A percentile compares a stretch with the other conserved stretches of the same genome.
These are phyloP conservation scores for Aphanomyces astaci DNA, from an alignment of 352 stramenopile genomes.

Conservation along the genomic window DNA sequence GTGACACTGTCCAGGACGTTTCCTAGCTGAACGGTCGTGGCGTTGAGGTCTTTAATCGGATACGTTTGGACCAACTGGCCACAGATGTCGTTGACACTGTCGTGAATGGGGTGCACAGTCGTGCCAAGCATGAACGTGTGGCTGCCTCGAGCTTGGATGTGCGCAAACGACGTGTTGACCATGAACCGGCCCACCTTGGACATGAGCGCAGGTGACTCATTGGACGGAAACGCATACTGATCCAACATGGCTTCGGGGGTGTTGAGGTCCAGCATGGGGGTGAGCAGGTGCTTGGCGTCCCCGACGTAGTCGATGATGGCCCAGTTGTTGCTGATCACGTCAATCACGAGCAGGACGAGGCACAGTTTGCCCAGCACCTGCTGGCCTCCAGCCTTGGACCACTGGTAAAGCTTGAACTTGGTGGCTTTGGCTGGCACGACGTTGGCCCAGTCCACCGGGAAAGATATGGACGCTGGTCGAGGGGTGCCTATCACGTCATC, in stretches of 20 bases:
- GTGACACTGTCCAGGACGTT: not conserved
- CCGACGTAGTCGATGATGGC: conserved; percentile 5
- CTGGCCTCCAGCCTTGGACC: too few species aligned
- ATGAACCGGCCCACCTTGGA: conserved; percentile 6
- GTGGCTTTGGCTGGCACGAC: too few species aligned
- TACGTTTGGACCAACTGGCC: not conserved
- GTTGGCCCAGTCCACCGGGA: too few species aligned
- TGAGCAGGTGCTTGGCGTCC: not conserved
- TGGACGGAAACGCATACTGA: not conserved
- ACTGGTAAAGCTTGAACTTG: too few species aligned
- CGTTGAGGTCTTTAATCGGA: not conserved
- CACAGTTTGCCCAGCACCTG: too few species aligned
- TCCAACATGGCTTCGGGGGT: not conserved
- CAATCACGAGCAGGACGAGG: not conserved
- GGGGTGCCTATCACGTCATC: too few species aligned
- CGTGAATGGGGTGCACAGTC: not conserved
- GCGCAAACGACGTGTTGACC: not conserved
- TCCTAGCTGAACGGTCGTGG: not conserved
- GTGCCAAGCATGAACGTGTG: not conserved
- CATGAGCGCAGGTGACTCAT: not conserved
- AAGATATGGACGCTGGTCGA: too few species aligned
- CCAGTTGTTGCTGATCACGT: conserved; percentile 5
- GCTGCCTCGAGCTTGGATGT: not conserved
- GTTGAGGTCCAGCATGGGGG: not conserved
- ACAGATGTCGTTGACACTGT: conserved; percentile 7